These are phyloP conservation scores for Erysimum pusillum DNA, from an alignment of 441 rosid genomes.

Conservation along the genomic window DNA sequence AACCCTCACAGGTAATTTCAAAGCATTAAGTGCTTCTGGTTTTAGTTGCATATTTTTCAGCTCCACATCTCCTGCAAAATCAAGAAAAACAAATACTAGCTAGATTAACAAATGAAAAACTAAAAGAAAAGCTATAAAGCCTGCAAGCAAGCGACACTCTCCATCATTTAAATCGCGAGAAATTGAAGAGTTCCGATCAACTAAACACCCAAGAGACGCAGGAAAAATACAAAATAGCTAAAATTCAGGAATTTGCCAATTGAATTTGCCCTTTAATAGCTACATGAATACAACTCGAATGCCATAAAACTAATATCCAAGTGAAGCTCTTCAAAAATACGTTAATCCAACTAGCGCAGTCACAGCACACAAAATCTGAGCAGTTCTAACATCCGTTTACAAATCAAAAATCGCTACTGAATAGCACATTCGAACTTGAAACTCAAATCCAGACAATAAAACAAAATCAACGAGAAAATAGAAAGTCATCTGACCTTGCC, in stretches of 20 bases:
- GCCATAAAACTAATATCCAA: conserved; percentile 13
- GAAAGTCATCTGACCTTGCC: conserved; percentile 67
- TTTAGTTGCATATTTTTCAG: conserved; percentile 96
- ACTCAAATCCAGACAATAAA: background rate
- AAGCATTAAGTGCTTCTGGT: conserved; percentile 98
- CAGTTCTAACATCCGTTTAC: conserved; percentile 10
- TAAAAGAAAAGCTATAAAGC: conserved; percentile 15
- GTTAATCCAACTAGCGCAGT: background rate
- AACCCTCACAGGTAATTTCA: conserved; percentile 94
- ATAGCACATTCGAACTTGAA: conserved; percentile 7
- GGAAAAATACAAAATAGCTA: background rate
- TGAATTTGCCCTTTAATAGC: conserved; percentile 20
- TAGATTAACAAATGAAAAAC: conserved; percentile 9
- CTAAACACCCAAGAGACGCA: conserved; percentile 18
- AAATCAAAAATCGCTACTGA: conserved; percentile 18
- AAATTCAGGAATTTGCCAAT: conserved; percentile 10
- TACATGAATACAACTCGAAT: conserved; percentile 11
- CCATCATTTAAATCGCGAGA: background rate
- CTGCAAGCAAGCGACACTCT: conserved; percentile 13
- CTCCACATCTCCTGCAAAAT: conserved; percentile 84
- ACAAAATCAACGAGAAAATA: conserved; percentile 8
- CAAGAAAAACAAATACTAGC: conserved; percentile 35
- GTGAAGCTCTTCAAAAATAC: conserved; percentile 12
- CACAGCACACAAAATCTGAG: conserved; percentile 15
- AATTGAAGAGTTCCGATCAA: background rate